phyloP scores from a whole-genome alignment of 2,329 filamentous ascomycete species.

The Fusarium setosum region DNA sequence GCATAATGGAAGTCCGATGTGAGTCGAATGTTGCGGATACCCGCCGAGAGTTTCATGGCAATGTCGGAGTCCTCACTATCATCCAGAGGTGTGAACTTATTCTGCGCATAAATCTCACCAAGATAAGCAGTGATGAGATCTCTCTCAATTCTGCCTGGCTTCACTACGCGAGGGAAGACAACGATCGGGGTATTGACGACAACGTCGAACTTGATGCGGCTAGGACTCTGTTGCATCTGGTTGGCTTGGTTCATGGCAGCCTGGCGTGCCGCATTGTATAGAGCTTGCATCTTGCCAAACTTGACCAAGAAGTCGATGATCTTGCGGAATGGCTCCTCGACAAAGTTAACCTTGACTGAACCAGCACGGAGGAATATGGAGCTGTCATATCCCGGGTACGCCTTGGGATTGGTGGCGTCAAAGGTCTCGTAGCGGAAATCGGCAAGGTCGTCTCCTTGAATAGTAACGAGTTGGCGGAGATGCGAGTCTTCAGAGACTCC shows the following conservation, averaged over 20 bases:
- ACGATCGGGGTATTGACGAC: slow-evolving; percentile 95
- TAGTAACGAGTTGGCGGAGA: slow-evolving; percentile 88
- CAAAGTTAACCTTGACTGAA: slow-evolving; percentile 95
- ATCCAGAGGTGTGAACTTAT: slow-evolving; percentile 87
- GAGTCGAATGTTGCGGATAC: slow-evolving; percentile 90
- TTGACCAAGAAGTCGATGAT: slow-evolving; percentile 98
- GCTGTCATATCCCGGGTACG: slow-evolving; percentile 94
- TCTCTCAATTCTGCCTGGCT: slow-evolving; percentile 75
- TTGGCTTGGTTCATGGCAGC: slow-evolving; percentile 94
- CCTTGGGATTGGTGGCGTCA: slow-evolving; percentile 73
- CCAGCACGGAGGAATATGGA: slow-evolving; percentile 91
- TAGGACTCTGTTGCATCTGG: slow-evolving; percentile 90
- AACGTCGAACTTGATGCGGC: slow-evolving; percentile 93
- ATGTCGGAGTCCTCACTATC: slow-evolving; percentile 78
- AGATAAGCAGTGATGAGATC: slow-evolving; percentile 93
- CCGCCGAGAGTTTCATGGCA: slow-evolving; percentile 90
- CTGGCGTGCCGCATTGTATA: slow-evolving; percentile 96
- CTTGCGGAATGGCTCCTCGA: slow-evolving; percentile 97
- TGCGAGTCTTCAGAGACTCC: slow-evolving; percentile 85
- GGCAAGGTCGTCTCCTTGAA: slow-evolving; percentile 93
- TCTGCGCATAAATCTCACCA: slow-evolving; percentile 97
- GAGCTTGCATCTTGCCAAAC: slow-evolving; percentile 99
- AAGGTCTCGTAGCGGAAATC: slow-evolving; percentile 99
- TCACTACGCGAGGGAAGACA: slow-evolving; percentile 86
- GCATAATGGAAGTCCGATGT: slow-evolving; percentile 89